Percentiles rank a stretch among this genome's conserved stretches.
These are phyloP conservation scores for Panellus pusillus DNA, from an alignment of 768 basidiomycete species.

Conservation along the genomic window DNA sequence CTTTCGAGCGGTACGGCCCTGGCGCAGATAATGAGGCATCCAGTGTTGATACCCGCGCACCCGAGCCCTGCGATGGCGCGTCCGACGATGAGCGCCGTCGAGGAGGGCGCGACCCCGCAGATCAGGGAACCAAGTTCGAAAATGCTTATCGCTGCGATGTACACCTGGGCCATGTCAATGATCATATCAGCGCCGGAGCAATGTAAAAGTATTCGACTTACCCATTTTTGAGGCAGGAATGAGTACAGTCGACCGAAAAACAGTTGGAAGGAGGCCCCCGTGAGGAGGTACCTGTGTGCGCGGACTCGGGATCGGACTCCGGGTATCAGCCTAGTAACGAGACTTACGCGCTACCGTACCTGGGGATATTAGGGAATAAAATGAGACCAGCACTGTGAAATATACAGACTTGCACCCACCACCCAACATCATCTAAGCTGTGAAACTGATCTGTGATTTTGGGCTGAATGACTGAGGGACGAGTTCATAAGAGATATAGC, in stretches of 20 bases:
- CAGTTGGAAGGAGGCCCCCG: constrained; percentile 11
- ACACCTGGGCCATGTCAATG: constrained; percentile 1
- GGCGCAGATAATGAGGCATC: constrained; percentile 26
- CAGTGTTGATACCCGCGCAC: constrained; percentile 33
- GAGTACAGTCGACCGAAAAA: constrained; percentile 10
- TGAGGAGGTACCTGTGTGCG: constrained; percentile 10
- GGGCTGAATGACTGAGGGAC: neutral
- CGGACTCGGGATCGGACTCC: no score
- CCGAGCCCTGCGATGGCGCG: constrained; percentile 46
- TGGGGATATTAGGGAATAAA: neutral
- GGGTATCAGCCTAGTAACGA: no score
- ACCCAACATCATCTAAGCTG: constrained; percentile 9
- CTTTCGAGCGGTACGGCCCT: constrained; percentile 28
- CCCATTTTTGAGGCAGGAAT: constrained; percentile 3
- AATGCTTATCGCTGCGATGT: constrained; percentile 25
- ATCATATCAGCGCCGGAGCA: no score
- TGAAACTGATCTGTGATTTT: constrained; percentile 15
- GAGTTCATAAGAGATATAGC: neutral
- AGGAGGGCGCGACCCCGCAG: constrained; percentile 34
- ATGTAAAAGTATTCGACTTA: neutral
- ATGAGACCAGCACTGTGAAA: neutral
- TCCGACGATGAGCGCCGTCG: constrained; percentile 38
- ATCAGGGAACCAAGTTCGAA: constrained; percentile 47
- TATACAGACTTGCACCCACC: constrained; percentile 2
- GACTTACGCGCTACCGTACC: constrained; percentile 8